phyloP scores from a whole-genome alignment of 305 asterid species.

The Lippia alba region DNA sequence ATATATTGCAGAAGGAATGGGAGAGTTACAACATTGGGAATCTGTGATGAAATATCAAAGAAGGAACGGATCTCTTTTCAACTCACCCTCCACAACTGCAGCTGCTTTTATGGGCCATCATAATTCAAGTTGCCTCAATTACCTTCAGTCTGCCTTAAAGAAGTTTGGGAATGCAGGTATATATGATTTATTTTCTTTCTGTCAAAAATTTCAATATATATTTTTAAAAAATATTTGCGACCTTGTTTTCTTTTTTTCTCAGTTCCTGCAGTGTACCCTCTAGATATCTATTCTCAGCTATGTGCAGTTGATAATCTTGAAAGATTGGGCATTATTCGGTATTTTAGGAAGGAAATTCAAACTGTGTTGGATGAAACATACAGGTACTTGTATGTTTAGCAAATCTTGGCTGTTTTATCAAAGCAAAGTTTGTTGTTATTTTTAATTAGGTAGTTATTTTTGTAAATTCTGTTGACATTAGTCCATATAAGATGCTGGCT shows the following conservation, averaged over 20 bases:
- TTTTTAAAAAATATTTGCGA: conserved; percentile 12
- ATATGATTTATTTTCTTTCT: background rate
- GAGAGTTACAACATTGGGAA: conserved; percentile 61
- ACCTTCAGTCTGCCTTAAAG: conserved; percentile 58
- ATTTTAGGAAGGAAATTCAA: conserved; percentile 64
- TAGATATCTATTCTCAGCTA: conserved; percentile 58
- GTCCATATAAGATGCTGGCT: conserved; percentile 71
- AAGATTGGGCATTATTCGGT: conserved; percentile 70
- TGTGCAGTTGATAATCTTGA: conserved; percentile 67
- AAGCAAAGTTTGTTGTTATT: background rate
- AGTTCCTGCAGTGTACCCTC: conserved; percentile 81
- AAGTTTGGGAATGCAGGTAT: conserved; percentile 77
- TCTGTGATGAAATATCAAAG: conserved; percentile 69
- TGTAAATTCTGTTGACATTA: conserved; percentile 42
- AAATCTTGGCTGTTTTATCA: conserved; percentile 12
- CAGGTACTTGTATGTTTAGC: conserved; percentile 55
- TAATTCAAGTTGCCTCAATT: conserved; percentile 62
- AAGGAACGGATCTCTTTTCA: conserved; percentile 83
- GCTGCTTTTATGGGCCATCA: conserved; percentile 65
- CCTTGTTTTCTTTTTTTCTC: conserved; percentile 30
- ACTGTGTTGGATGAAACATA: conserved; percentile 66
- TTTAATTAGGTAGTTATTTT: conserved; percentile 4
- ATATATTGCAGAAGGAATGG: conserved; percentile 77
- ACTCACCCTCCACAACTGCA: conserved; percentile 92
- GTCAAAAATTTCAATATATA: background rate